Evolutionary conservation across 139 green algal species (phyloP).

Genomic region (Desmodesmus armatus): DNA sequence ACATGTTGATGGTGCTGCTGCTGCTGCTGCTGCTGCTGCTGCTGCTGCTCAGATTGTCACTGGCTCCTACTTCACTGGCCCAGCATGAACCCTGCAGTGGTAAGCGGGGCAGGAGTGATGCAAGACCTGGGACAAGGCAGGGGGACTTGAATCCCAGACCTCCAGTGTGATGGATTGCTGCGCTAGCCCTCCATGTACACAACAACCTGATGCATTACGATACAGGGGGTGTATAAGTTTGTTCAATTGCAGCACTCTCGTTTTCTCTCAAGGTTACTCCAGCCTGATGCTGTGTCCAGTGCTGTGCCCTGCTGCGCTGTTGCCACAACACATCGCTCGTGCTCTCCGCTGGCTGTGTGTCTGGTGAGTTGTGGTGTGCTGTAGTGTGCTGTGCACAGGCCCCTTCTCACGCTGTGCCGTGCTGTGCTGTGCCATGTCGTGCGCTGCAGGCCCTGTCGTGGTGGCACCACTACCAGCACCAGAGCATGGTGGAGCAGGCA

Average conservation of each 20-base stretch:
- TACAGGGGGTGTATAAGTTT: not conserved
- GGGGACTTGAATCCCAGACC: too few relatives aligned
- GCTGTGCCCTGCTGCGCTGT: not conserved
- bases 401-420: not conserved
- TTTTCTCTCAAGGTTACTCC: too few relatives aligned
- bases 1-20: too few relatives aligned
- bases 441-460: slow-evolving; percentile 46
- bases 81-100: slow-evolving; percentile 61
- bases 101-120: too few relatives aligned
- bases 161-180: not conserved
- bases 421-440: too few relatives aligned
- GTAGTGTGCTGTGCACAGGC: too few relatives aligned
- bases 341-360: too few relatives aligned
- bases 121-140: too few relatives aligned
- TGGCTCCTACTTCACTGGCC: slow-evolving; percentile 59
- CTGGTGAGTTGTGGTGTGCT: too few relatives aligned
- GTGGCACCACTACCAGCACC: slow-evolving; percentile 53
- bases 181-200: too few relatives aligned
- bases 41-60: slow-evolving; percentile 49
- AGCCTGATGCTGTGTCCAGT: not conserved
- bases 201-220: not conserved
- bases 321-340: too few relatives aligned
- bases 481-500: slow-evolving; percentile 50
- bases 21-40: not conserved
- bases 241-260: too few relatives aligned